Base-by-base conservation (phyloP, 768 basidiomycete genomes). In the Boletus subcaerulescens region DNA sequence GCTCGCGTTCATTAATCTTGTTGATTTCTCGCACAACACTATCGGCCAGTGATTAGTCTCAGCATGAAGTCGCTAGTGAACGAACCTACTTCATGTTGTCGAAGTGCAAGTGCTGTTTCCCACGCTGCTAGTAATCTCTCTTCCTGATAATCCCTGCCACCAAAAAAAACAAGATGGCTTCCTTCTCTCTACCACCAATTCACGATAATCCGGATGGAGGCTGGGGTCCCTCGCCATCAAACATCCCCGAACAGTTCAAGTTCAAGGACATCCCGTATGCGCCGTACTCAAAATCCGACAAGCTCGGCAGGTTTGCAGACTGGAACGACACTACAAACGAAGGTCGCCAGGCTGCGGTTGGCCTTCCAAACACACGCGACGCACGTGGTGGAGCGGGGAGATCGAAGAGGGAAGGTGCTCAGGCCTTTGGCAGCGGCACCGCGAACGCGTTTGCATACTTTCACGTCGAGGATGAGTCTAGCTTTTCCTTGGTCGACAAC, bases 211-310 rank as follows among this genome's bases (percentile, higher is more conserved):
- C 88, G 38, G 93, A 95, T 64, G 93, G 91, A 33, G 90, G 91
- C 51, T 98, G 95, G 95, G 93, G 93, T 1, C 84, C 84, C 7
- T 91, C 93, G 7, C 83, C 87, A 4, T 81, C 87, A 1, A 88
- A 90, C 71, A 76, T 95, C 20, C 94, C 96, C 1, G 79, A 88
- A 43, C 87, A 93, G 59, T 98, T 96, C 76, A 94, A 95, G 74
- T 97, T 97, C 82, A 93, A 92, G 73, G 97, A 98, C 64, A 97
- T 98, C 56, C 97, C 97, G 44, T 99, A 98, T 68, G 95, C 96
- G 1, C 95, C 95, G 5, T 98, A 92, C 80, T 93, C 93, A 74
- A 99, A 99, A 84, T 87, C 92, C 36, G 97, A 99, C 80, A 98
- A 98, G 73, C 86, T 99, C 52, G 93, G 93, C 50, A 87, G 96